phyloP scores from a whole-genome alignment of 371 early-diverging fungal genomes.

The Apophysomyces elegans region DNA sequence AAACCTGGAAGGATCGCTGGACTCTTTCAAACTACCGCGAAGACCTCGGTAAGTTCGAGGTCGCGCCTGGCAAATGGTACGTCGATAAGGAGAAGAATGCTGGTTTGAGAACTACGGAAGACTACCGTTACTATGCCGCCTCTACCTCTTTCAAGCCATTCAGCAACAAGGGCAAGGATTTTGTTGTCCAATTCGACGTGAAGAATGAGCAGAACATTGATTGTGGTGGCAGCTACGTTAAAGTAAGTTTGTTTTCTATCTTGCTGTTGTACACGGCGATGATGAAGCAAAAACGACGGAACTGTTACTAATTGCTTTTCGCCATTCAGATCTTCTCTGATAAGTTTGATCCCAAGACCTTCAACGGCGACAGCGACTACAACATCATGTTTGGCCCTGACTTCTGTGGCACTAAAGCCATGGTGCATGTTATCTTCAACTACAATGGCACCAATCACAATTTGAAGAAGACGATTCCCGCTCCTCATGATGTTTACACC shows the following conservation, averaged over 20 bases:
- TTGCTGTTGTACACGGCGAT: conserved; percentile 21
- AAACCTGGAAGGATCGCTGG: conserved; percentile 77
- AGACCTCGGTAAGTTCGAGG: conserved; percentile 78
- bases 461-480: conserved; percentile 64
- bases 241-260: conserved; percentile 69
- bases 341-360: conserved; percentile 70
- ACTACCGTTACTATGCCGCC: conserved; percentile 87
- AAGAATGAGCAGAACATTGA: conserved; percentile 93
- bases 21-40: conserved; percentile 67
- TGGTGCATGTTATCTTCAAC: conserved; percentile 94
- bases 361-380: conserved; percentile 91
- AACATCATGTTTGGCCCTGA: conserved; percentile 97
- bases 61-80: conserved; percentile 79
- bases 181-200: conserved; percentile 95
- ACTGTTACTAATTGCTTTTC: neutral
- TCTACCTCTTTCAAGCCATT: conserved; percentile 77
- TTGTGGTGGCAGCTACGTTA: conserved; percentile 98
- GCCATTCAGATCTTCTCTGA: conserved; percentile 51
- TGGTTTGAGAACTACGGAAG: conserved; percentile 83
- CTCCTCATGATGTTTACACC: conserved; percentile 77
- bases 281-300: conserved; percentile 6
- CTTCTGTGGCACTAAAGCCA: conserved; percentile 90
- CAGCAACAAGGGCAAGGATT: conserved; percentile 76
- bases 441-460: conserved; percentile 93
- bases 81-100: conserved; percentile 70